A percentile compares a stretch with the other conserved stretches of the same genome.
These are phyloP conservation scores for Blepharisma japonicum DNA, from an alignment of 73 alveolate genomes.

Conservation along the genomic window DNA sequence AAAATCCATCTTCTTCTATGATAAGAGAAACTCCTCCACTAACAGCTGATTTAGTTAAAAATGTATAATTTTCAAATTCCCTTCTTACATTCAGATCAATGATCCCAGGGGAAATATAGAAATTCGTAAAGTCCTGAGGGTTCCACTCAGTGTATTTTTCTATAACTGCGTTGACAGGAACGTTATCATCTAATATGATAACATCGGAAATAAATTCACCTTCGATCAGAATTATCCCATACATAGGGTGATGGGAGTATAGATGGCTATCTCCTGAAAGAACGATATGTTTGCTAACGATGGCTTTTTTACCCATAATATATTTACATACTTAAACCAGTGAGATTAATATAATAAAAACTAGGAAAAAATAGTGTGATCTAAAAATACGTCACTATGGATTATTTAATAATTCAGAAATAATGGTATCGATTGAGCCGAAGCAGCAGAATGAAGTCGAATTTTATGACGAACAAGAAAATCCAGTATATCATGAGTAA, in stretches of 20 bases:
- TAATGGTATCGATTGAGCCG: too few relatives aligned
- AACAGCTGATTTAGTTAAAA: constrained; percentile 5
- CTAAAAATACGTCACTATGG: too few relatives aligned
- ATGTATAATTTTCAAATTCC: neutral
- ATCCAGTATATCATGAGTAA: too few relatives aligned
- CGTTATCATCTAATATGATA: neutral
- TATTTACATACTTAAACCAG: too few relatives aligned
- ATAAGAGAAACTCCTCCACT: constrained; percentile 22
- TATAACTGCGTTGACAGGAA: neutral
- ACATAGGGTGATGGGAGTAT: neutral
- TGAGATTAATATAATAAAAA: too few relatives aligned
- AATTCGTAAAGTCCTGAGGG: neutral
- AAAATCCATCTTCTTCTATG: neutral
- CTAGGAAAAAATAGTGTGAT: too few relatives aligned
- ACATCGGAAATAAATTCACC: neutral
- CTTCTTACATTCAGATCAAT: constrained; percentile 23
- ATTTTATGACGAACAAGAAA: too few relatives aligned
- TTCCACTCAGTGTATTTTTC: neutral
- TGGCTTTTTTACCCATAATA: constrained; percentile 1
- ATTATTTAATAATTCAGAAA: too few relatives aligned
- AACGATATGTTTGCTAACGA: constrained; percentile 23
- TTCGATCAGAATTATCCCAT: constrained; percentile 8
- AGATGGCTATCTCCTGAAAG: neutral
- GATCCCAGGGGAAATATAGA: constrained; percentile 10
- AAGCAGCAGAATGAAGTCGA: too few relatives aligned